phyloP scores from a whole-genome alignment of 1,139 yeast species.

The Debaryomyces udenii region DNA sequence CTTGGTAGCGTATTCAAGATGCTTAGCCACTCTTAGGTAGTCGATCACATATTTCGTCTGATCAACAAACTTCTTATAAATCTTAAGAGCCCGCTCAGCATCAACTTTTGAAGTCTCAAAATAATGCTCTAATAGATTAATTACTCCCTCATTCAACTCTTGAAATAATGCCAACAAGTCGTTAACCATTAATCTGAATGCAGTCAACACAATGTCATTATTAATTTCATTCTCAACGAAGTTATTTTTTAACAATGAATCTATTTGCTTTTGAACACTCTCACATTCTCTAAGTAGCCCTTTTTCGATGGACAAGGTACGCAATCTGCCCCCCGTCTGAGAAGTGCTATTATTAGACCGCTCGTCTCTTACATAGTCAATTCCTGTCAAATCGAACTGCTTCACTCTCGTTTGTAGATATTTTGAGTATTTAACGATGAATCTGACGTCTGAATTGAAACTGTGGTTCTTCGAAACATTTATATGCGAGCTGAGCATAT shows the following conservation, averaged over 20 bases:
- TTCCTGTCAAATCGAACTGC: constrained; percentile 63
- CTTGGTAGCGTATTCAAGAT: constrained; percentile 82
- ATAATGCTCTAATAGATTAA: constrained; percentile 87
- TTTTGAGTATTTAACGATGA: constrained; percentile 67
- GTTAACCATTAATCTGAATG: constrained; percentile 83
- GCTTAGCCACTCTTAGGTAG: constrained; percentile 86
- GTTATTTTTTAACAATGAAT: constrained; percentile 70
- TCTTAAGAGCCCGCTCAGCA: constrained; percentile 82
- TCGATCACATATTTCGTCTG: constrained; percentile 87
- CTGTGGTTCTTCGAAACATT: constrained; percentile 34
- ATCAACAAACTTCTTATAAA: constrained; percentile 83
- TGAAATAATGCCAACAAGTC: constrained; percentile 86
- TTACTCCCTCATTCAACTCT: constrained; percentile 91
- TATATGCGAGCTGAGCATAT: constrained; percentile 53
- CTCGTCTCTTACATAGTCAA: constrained; percentile 81
- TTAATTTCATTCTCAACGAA: constrained; percentile 75
- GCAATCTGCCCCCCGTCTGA: constrained; percentile 65
- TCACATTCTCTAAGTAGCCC: constrained; percentile 85
- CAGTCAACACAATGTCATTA: constrained; percentile 81
- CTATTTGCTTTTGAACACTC: constrained; percentile 80
- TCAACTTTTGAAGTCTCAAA: constrained; percentile 87
- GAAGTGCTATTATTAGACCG: constrained; percentile 46
- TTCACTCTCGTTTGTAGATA: constrained; percentile 71
- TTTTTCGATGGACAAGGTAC: constrained; percentile 69
- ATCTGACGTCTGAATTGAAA: constrained; percentile 58